Evolutionary conservation across 192 early-diverging fungal genomes (phyloP).

Genomic region (Jimgerdemannia flammicorona): DNA sequence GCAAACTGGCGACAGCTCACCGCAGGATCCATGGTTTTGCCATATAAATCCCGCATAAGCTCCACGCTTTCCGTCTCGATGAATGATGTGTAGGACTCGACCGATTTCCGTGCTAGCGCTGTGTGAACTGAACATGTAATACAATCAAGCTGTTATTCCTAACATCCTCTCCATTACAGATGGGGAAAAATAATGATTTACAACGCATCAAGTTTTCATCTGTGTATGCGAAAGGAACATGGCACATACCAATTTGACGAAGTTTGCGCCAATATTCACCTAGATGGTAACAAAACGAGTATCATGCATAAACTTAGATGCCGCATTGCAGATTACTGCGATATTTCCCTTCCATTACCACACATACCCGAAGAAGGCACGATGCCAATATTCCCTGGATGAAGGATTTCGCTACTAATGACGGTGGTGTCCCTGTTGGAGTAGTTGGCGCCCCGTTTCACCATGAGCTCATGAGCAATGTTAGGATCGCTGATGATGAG

Average conservation of each 20-base stretch:
- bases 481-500: not conserved
- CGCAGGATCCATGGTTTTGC: not conserved
- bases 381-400: not conserved
- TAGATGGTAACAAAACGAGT: too few species aligned
- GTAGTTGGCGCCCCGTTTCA: not conserved
- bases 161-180: too few species aligned
- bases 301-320: too few species aligned
- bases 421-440: not conserved
- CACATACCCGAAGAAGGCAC: not conserved
- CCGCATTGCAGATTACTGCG: too few species aligned
- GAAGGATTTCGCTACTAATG: not conserved
- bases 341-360: too few species aligned
- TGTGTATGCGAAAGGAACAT: not conserved
- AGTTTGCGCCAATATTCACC: not conserved
- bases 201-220: too few species aligned
- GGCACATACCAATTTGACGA: not conserved
- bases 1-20: not conserved
- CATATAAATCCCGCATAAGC: not conserved
- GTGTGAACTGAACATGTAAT: not conserved
- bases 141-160: not conserved
- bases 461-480: not conserved
- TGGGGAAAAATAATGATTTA: too few species aligned
- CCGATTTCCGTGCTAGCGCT: not conserved
- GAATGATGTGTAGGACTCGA: not conserved
- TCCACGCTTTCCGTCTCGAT: not conserved